Conservation (phyloP, 805 yeast genomes). For the Metschnikowia peoriensis region DNA sequence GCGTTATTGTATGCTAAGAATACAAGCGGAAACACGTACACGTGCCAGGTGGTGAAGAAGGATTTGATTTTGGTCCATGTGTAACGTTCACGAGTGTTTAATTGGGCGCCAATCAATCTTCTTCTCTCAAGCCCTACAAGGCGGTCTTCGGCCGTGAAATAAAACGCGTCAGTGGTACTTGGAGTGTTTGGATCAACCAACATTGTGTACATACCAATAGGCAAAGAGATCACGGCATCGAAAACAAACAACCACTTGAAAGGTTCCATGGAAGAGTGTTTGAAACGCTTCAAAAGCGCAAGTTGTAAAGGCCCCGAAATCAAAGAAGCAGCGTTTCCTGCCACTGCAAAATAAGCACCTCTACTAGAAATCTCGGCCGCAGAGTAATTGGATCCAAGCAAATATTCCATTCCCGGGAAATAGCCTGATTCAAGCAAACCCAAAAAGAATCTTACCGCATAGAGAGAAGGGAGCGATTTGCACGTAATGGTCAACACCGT, state of each 20-base stretch:
- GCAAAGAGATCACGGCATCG: conserved; percentile 34
- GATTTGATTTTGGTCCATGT: conserved; percentile 39
- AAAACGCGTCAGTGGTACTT: conserved; percentile 32
- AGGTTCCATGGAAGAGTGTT: conserved; percentile 23
- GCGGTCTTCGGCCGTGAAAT: conserved; percentile 26
- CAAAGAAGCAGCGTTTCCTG: conserved; percentile 27
- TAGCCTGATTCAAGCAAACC: conserved; percentile 50
- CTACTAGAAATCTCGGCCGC: conserved; percentile 28
- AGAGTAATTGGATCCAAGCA: conserved; percentile 35
- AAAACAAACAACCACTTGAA: conserved; percentile 37
- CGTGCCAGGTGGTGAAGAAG: conserved; percentile 50
- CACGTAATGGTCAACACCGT: conserved; percentile 27
- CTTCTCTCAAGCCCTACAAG: conserved; percentile 47
- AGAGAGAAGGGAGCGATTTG: conserved; percentile 12
- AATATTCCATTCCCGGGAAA: conserved; percentile 58
- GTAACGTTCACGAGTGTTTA: conserved; percentile 39
- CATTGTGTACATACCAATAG: conserved; percentile 33
- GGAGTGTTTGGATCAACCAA: conserved; percentile 35
- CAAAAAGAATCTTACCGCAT: conserved; percentile 20
- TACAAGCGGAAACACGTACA: conserved; percentile 41
- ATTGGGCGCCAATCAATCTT: conserved; percentile 32
- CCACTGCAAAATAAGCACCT: conserved; percentile 30
- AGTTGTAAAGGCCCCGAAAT: conserved; percentile 36
- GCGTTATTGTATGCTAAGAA: conserved; percentile 39
- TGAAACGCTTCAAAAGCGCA: conserved; percentile 24